Base-by-base conservation (phyloP, 495 filamentous ascomycete species). In the Emericellopsis terricola region DNA sequence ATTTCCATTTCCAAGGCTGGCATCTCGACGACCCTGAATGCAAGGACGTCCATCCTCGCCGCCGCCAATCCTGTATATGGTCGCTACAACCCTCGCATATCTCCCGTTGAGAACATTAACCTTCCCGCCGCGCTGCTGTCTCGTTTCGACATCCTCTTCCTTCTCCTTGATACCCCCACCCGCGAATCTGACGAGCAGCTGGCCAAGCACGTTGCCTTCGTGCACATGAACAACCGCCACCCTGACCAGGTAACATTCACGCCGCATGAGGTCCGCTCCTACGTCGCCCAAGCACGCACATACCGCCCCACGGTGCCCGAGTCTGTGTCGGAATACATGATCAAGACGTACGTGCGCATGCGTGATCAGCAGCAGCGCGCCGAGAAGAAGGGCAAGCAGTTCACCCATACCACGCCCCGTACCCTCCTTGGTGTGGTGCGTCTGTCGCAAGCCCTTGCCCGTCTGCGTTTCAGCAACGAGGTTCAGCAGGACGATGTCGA, bases 1-100 rank as follows among this genome's bases (percentile, higher is more conserved):
- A 97, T 97, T 38, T 92, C 82, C 36, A 96, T 97, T 43, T 93
- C 86, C 42, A 97, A 97, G 63, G 89, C 89, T 13, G 89, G 89
- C 40, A 97, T 97, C 52, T 89, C 73, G 28, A 97, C 89, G 9
- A 86, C 86, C 0, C 71, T 97, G 24, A 97, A 97, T 47, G 89
- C 89, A 2, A 78, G 89, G 30, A 94, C 89, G 10, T 91, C 89
- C 0, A 96, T 97, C 48, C 71, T 97, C n/a, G 91, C 89, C 1
- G 89, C 89, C 9, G 89, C 89, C 38, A 97, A 97, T 62, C 89
- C 89, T 30, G 69, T 97, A 8, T 97, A 96, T 47, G 89, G 89
- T 31, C 82, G 89, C 18, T 97, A 97, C 65, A 97, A 97, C 62
- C 87, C 91, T 13, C 81, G 82, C 31, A 73, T 97, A 34, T 92